Base-by-base conservation (phyloP, 2,329 filamentous ascomycete species). In the Drechslera avenae region DNA sequence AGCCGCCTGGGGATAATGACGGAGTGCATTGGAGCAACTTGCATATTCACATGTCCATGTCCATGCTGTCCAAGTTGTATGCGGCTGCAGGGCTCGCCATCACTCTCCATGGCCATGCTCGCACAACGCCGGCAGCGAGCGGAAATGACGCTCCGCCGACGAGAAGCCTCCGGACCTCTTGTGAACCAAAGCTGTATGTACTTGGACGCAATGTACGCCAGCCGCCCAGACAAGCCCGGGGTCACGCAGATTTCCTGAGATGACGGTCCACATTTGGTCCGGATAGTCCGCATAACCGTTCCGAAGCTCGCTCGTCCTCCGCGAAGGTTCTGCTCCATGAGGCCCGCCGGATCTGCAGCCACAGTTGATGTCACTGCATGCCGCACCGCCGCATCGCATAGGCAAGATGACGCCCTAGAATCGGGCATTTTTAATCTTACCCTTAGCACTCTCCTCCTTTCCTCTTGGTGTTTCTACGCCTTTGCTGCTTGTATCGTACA, bases 331-430 rank as follows among this genome's bases (percentile, higher is more conserved):
- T 23, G 21, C 31, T 56, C 57, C 41, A 52, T 41, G 41, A 57
- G 36, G 50, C 58, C 56, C 54, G 49, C 26, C 44, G 34, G 44
- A 40, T 43, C 37, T 48, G 49, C 59, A 56, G 44, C 53, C 45
- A 53, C 60, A 60, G 43, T 49, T 61, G 60, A 64, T 63, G 61
- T 63, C 60, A 61, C 59, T 62, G 57, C 59, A 17, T 37, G 41
- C 62, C 62, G 50, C 58, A 56, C 64, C 64, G 62, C 64, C 55
- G 60, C 61, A 62, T 50, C 35, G 44, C 46, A 47, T 55, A 50
- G 48, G 50, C 51, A 59, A 46, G 48, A 66, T 68, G 64, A 57
- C 63, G 58, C 59, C 55, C 52, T 63, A 61, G 54, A 56, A 50
- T 16, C 46, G 46, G 26, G 39, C 40, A 23, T 23, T 23, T 7